Evolutionary conservation across 371 early-diverging fungal genomes (phyloP).

Genomic region (Mortierella sp.): DNA sequence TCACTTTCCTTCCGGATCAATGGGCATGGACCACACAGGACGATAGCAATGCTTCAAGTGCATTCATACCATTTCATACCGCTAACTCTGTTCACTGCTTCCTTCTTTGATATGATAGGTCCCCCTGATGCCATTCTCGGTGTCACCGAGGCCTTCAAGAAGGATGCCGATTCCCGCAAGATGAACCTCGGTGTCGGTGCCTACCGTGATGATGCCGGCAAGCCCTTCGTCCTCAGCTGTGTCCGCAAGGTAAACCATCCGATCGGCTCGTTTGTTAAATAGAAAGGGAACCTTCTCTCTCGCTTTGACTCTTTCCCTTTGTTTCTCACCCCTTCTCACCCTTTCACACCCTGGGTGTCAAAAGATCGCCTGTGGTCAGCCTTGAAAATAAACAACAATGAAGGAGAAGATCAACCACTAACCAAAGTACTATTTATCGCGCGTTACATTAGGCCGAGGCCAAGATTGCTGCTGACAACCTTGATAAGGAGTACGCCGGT

Average conservation of each 20-base stretch:
- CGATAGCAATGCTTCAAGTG: neutral
- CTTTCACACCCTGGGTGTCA: neutral
- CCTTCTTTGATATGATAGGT: slow-evolving; percentile 64
- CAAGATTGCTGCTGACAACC: slow-evolving; percentile 69
- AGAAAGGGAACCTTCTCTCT: neutral
- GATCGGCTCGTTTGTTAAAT: neutral
- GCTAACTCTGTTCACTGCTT: neutral
- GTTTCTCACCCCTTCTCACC: too few relatives aligned
- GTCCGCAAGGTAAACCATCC: slow-evolving; percentile 81
- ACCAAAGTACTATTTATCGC: neutral
- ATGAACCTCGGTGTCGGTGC: slow-evolving; percentile 99
- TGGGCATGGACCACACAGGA: neutral
- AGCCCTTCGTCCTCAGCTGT: slow-evolving; percentile 91
- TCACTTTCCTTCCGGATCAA: too few relatives aligned
- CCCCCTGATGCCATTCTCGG: slow-evolving; percentile 98
- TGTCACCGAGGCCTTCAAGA: slow-evolving; percentile 97
- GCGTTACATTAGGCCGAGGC: slow-evolving; percentile 80
- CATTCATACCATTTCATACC: neutral
- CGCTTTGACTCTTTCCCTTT: slow-evolving; percentile 1
- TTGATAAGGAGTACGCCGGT: slow-evolving; percentile 97
- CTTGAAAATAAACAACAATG: neutral
- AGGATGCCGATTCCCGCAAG: slow-evolving; percentile 89
- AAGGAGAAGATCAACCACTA: neutral
- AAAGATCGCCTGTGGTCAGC: neutral
- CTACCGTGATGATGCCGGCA: slow-evolving; percentile 95